These are phyloP conservation scores for Oryza brachyantha DNA, from an alignment of 176 grass and related monocot species.

Conservation along the genomic window DNA sequence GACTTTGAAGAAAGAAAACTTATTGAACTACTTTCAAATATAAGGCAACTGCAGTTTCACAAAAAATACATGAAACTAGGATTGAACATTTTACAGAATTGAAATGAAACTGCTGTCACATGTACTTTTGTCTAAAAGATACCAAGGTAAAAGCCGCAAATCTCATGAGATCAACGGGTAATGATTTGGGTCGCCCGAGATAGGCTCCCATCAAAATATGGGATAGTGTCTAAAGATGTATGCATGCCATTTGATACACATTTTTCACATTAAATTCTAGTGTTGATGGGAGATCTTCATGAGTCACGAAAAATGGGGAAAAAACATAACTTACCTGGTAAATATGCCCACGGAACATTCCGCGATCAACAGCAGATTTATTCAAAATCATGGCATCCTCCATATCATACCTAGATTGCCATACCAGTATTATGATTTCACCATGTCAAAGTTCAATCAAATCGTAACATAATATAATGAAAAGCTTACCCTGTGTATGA, in stretches of 20 bases:
- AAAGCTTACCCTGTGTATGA: constrained; percentile 77
- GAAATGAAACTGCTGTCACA: neutral
- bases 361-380: constrained; percentile 92
- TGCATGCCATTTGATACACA: neutral
- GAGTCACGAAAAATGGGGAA: neutral
- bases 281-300: neutral
- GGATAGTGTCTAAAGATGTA: neutral
- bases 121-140: neutral
- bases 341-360: constrained; percentile 86
- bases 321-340: constrained; percentile 61
- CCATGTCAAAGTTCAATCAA: constrained; percentile 8
- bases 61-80: neutral
- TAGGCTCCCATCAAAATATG: neutral
- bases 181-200: too few species aligned
- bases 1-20: neutral
- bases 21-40: neutral
- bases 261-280: neutral
- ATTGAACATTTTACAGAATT: neutral
- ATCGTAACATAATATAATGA: constrained; percentile 10
- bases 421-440: constrained; percentile 31
- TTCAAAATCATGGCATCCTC: constrained; percentile 99
- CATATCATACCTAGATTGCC: constrained; percentile 85
- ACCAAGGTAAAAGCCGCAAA: neutral
- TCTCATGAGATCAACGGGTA: too few species aligned
- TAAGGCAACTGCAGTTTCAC: neutral